Evolutionary conservation across 148 eudicot genomes (phyloP).

Genomic region (Linanthus parryae): DNA sequence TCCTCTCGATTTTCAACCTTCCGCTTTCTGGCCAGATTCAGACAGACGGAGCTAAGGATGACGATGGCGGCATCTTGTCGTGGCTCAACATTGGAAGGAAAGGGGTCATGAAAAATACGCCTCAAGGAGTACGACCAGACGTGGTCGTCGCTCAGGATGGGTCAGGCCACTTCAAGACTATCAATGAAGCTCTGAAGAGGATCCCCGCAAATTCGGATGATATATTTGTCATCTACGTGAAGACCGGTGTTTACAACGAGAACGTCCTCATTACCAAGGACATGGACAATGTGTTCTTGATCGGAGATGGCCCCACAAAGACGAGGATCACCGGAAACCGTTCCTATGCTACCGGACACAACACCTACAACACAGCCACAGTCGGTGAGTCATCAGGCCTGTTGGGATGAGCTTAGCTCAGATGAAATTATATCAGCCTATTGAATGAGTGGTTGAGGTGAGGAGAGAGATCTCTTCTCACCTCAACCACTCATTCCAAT

Average conservation of each 20-base stretch:
- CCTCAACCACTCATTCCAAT: no score
- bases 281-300: slow-evolving; percentile 17
- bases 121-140: slow-evolving; percentile 24
- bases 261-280: slow-evolving; percentile 11
- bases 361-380: slow-evolving; percentile 29
- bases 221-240: slow-evolving; percentile 35
- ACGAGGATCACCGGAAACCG: slow-evolving; percentile 42
- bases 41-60: not conserved
- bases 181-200: slow-evolving; percentile 30
- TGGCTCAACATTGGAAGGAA: no score
- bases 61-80: slow-evolving; percentile 13
- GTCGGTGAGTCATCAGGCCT: slow-evolving; percentile 47
- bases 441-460: no score
- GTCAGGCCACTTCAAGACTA: slow-evolving; percentile 35
- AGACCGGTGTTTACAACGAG: slow-evolving; percentile 47
- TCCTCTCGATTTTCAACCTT: no score
- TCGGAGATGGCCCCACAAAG: slow-evolving; percentile 49
- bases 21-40: no score
- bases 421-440: no score
- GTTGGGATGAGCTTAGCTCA: no score
- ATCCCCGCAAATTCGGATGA: slow-evolving; percentile 19
- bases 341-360: slow-evolving; percentile 16
- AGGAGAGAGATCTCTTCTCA: no score
- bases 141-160: slow-evolving; percentile 53
- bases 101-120: no score